Evolutionary conservation across 176 grass and related monocot genomes (phyloP), one percentile per base, ranked within the genome.

Genomic region (Avena sativa): DNA sequence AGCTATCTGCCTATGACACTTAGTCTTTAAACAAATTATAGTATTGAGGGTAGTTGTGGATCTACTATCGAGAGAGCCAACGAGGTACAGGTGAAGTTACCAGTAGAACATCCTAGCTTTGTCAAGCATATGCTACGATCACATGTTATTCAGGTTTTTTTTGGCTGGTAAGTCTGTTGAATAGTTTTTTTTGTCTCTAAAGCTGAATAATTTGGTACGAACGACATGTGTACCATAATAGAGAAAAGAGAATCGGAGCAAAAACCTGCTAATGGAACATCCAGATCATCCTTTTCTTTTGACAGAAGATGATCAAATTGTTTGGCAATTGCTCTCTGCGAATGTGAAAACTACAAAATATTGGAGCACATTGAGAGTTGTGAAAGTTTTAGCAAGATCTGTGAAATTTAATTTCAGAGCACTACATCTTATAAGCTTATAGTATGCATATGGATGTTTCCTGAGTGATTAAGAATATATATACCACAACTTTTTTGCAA

Each of bases 111-210:
- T 77, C 88, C 79, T 78, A 86, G 79, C 63, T 86, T 90, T 77
- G 28, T 44, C 63, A 90, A 90, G 53, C 0, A 28, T 61, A 82
- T 90, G 84, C 53, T 78, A 17, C 79, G 46, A 46, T 90, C 84
- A 51, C 88, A 86, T 86, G 88, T 90, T 9, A 11, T 86, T 73
- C 40, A 30, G 3, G 83, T 71, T 51, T 90, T 89, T 90, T 90
- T 32, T 32, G 26, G 71, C 79, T 86, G 72, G 89, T 83, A 78
- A 72, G 79, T 71, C 63, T 57, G 66, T 61, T 57, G 43, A 43
- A 20, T 81, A 61, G 23, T 70, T 90, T 38, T 19, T 58, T 2
- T 58, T 51, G 28, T 26, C 3, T 59, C 20, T 10, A 43, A 19
- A 26, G 13, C 25, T 52, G 20, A 70, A 70, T 58, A 58, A 58